These are phyloP conservation scores for Metroxylon sagu DNA, from an alignment of 176 grass and related monocot species.

Conservation along the genomic window DNA sequence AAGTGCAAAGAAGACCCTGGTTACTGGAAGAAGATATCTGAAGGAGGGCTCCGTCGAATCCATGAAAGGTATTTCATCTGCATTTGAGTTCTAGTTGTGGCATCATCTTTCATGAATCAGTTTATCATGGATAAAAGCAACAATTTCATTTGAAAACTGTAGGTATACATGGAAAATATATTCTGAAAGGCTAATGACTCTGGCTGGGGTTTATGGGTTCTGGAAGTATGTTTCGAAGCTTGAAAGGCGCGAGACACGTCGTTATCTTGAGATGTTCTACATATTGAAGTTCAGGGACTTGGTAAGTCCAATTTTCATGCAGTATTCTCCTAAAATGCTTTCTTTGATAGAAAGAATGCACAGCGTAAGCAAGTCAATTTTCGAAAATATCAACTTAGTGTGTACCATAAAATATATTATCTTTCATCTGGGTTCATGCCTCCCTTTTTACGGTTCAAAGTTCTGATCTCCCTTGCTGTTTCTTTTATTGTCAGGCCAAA, in stretches of 20 bases:
- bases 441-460: no score
- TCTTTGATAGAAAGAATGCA: no score
- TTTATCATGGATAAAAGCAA: no score
- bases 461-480: no score
- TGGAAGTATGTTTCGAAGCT: constrained; percentile 97
- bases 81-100: no score
- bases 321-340: no score
- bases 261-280: constrained; percentile 97
- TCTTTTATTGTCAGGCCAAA: constrained; percentile 41
- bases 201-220: constrained; percentile 90
- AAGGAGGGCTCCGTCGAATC: constrained; percentile 51
- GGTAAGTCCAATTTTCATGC: constrained; percentile 31
- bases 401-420: no score
- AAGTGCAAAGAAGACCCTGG: constrained; percentile 46
- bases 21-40: constrained; percentile 56
- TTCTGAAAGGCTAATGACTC: constrained; percentile 90
- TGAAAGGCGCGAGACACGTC: constrained; percentile 72
- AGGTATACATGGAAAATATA: constrained; percentile 99
- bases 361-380: no score
- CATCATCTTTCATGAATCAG: no score
- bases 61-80: constrained; percentile 48
- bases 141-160: neutral
- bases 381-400: no score
- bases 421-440: no score
- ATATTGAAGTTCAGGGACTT: constrained; percentile 72